Evolutionary conservation across 2,329 filamentous ascomycete genomes (phyloP).

Genomic region (Aspergillus tanneri): DNA sequence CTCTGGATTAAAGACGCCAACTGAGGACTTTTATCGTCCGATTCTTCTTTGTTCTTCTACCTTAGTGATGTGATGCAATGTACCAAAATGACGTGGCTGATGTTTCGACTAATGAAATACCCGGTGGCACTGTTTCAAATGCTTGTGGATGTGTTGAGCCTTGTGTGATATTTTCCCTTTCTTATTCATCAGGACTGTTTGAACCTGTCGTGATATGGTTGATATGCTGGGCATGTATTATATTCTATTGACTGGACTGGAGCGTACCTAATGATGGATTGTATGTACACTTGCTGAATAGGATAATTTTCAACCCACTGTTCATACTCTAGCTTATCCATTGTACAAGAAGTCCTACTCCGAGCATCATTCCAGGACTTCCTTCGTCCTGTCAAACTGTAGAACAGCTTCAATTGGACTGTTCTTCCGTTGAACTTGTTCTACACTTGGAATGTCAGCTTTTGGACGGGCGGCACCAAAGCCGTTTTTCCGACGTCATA

Average conservation of each 20-base stretch:
- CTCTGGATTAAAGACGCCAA: slow-evolving; percentile 27
- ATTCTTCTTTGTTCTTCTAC: neutral
- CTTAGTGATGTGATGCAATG: slow-evolving; percentile 12
- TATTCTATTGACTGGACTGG: neutral
- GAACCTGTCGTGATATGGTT: neutral
- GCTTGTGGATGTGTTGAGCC: neutral
- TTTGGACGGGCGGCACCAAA: too few relatives aligned
- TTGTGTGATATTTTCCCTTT: neutral
- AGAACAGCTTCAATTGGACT: too few relatives aligned
- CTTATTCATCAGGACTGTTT: neutral
- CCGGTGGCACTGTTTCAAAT: neutral
- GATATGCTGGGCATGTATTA: neutral
- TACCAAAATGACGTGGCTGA: slow-evolving; percentile 4
- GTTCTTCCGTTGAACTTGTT: too few relatives aligned
- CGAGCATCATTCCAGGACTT: too few relatives aligned
- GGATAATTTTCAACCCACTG: neutral
- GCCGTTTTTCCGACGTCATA: too few relatives aligned
- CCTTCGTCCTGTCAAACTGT: too few relatives aligned
- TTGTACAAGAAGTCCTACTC: too few relatives aligned
- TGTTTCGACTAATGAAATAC: neutral
- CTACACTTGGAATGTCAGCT: too few relatives aligned
- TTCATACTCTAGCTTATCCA: too few relatives aligned
- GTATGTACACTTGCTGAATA: neutral
- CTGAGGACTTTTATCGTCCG: slow-evolving; percentile 4
- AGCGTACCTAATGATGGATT: neutral